Conservation (phyloP, 169 alveolate species). For the Blepharisma undulans region DNA sequence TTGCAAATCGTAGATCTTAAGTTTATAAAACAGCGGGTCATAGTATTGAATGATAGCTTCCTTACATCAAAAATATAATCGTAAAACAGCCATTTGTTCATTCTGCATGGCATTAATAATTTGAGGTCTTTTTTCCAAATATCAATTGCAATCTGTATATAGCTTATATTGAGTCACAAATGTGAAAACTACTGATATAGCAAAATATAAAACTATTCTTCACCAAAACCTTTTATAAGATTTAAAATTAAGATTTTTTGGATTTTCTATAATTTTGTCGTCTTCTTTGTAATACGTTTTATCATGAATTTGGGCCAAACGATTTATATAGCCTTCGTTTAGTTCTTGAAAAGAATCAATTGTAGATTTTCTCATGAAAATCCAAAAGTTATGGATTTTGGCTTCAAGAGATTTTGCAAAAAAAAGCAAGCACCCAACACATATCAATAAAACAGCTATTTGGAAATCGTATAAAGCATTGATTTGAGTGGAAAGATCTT, state of each 20-base stretch:
- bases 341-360: not conserved
- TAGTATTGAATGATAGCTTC: not conserved
- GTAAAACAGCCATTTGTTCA: not conserved
- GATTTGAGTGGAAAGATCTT: not conserved
- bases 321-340: not conserved
- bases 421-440: not conserved
- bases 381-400: not conserved
- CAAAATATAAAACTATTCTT: not conserved
- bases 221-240: not conserved
- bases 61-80: not conserved
- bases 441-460: not conserved
- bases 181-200: not conserved
- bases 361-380: not conserved
- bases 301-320: not conserved
- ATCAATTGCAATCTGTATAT: not conserved
- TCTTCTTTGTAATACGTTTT: not conserved
- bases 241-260: not conserved
- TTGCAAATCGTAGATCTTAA: not conserved
- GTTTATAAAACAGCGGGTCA: not conserved
- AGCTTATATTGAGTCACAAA: not conserved
- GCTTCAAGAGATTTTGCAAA: not conserved
- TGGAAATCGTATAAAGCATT: not conserved
- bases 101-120: not conserved
- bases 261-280: not conserved
- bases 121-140: not conserved